phyloP scores from a whole-genome alignment of 371 early-diverging fungal species.

The Mucor saturninus region DNA sequence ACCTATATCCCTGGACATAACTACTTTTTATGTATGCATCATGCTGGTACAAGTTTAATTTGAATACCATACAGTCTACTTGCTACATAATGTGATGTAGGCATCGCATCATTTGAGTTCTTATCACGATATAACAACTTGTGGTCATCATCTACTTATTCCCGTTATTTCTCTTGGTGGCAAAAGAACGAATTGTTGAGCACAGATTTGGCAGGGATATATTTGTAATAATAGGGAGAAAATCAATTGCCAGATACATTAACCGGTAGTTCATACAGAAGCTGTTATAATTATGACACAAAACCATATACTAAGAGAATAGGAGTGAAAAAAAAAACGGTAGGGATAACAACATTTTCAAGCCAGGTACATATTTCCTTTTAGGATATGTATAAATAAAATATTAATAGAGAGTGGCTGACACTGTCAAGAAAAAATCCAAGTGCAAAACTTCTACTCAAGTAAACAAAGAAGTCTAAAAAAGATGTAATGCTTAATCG shows the following conservation, averaged over 20 bases:
- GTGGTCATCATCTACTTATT: too few relatives aligned
- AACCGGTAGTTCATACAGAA: too few relatives aligned
- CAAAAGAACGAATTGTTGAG: not conserved
- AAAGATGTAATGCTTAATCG: not conserved
- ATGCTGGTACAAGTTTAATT: not conserved
- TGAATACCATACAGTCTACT: too few relatives aligned
- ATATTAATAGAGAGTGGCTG: not conserved
- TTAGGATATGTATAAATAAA: not conserved
- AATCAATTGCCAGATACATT: not conserved
- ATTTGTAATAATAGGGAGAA: not conserved
- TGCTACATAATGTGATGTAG: too few relatives aligned
- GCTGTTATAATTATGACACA: not conserved
- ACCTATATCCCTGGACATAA: not conserved
- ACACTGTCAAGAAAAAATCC: slow-evolving; percentile 1
- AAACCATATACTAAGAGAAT: not conserved
- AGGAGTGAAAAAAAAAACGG: not conserved
- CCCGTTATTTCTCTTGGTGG: not conserved
- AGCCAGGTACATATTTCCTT: not conserved
- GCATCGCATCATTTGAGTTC: too few relatives aligned
- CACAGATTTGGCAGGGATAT: not conserved
- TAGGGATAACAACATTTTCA: slow-evolving; percentile 1
- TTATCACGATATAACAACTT: too few relatives aligned
- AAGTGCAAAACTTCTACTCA: not conserved
- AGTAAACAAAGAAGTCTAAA: not conserved
- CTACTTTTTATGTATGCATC: slow-evolving; percentile 2